Evolutionary conservation across 1,284 basidiomycete genomes (phyloP), one percentile per base, ranked within the genome.

Genomic region (Rhizoctonia solani): DNA sequence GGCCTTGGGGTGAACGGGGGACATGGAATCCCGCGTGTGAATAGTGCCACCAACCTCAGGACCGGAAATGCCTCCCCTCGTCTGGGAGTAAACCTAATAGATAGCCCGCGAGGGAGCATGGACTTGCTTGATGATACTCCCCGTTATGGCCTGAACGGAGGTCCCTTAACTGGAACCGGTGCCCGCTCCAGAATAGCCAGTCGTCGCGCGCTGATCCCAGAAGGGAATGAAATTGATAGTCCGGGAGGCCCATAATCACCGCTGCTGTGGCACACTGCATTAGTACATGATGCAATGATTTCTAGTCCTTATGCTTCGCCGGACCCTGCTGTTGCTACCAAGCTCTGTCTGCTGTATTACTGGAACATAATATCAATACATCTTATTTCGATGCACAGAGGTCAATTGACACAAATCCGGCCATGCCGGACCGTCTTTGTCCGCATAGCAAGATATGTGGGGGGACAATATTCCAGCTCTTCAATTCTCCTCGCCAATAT

Each of bases 401-500:
- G 16, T 6, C 41, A 16, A 21, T 16, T 5, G 14, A 44, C 6
- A 21, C 19, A 5, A 21, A 21, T 16, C 19, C 41, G 41, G 41
- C 5, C 14, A 4, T 16, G 5, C 41, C 41, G 41, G 41, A 16
- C 41, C 41, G 41, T 16, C 41, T 4, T 16, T 21, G n/a, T 5
- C 41, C 5, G 19, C 41, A 11, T 34, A 8, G 47, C 13, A 27
- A 16, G 14, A 44, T 14, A 42, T 23, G 32, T 27, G 29, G 4
- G 14, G 11, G 9, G 49, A 23, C 29, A 19, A 30, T n/a, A 30
- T 39, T 5, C 44, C 16, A 4, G 14, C 4, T 16, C 41, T 49
- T 55, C 42, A 70, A 47, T 46, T 82, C 69, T 92, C 90, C 69
- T 86, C 87, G 8, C 77, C 76, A 73, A 93, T 91, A 71, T 91